phyloP scores from a whole-genome alignment of 345 rosid genomes.

The Citrus australasica region DNA sequence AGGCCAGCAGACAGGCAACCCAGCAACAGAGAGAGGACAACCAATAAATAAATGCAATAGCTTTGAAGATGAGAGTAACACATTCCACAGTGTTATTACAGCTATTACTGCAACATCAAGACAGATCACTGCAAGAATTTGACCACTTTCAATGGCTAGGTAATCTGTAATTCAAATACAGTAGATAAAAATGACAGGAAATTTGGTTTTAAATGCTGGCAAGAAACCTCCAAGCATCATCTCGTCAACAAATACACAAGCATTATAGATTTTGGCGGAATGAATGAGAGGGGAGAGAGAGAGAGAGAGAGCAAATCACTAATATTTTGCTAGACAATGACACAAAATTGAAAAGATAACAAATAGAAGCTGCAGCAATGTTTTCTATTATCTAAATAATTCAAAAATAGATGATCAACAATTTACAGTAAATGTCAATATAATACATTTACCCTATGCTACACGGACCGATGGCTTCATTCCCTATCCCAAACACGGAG shows the following conservation, averaged over 20 bases:
- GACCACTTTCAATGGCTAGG: not conserved
- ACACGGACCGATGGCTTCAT: slow-evolving; percentile 62
- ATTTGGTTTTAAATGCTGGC: not conserved
- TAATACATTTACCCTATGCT: slow-evolving; percentile 33
- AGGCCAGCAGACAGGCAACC: not conserved
- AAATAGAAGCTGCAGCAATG: slow-evolving; percentile 10
- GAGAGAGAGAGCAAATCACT: not conserved
- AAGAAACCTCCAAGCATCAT: not conserved
- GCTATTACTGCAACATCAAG: not conserved
- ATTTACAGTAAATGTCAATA: slow-evolving; percentile 37
- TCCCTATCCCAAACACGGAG: slow-evolving; percentile 34
- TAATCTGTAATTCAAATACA: not conserved
- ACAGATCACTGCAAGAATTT: not conserved
- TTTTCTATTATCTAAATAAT: slow-evolving; percentile 25
- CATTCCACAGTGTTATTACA: not conserved
- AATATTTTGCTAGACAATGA: not conserved
- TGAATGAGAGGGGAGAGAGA: not conserved
- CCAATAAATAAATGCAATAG: not conserved
- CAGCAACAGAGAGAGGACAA: not conserved
- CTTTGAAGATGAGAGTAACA: not conserved
- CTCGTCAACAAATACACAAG: not conserved
- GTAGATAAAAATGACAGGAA: not conserved
- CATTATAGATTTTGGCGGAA: not conserved
- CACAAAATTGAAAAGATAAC: slow-evolving; percentile 1
- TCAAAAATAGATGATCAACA: slow-evolving; percentile 16